Evolutionary conservation across 2,329 filamentous ascomycete species (phyloP).

Genomic region (Onygenales sp.): DNA sequence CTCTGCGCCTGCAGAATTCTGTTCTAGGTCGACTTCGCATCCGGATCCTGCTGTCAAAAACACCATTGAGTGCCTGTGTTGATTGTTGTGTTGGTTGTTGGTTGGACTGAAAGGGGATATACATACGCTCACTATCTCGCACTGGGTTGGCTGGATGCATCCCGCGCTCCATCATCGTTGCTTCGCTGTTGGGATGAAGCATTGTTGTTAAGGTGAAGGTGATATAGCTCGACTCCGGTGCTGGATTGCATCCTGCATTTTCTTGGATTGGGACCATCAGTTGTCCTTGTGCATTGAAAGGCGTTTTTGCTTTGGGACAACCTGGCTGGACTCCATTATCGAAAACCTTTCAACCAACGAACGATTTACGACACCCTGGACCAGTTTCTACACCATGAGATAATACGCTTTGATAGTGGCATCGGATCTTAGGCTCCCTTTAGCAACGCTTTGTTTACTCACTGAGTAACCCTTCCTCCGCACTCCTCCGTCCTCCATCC

Average conservation of each 20-base stretch:
- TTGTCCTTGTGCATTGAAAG: slow-evolving; percentile 1
- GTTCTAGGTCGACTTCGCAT: no score
- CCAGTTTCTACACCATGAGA: no score
- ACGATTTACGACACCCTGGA: not conserved
- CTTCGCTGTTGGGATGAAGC: not conserved
- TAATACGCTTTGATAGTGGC: no score
- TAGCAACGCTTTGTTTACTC: not conserved
- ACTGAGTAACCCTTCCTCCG: slow-evolving; percentile 12
- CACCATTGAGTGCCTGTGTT: no score
- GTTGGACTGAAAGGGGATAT: no score
- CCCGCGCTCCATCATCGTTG: not conserved
- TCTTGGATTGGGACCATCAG: not conserved
- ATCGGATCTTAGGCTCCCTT: not conserved
- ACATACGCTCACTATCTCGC: no score
- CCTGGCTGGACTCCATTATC: not conserved
- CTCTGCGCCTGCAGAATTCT: no score
- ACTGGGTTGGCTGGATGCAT: not conserved
- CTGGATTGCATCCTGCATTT: not conserved
- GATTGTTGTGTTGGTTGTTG: no score
- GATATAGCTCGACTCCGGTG: not conserved
- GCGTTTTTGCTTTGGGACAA: not conserved
- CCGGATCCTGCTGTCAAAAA: no score
- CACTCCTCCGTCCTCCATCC: slow-evolving; percentile 4
- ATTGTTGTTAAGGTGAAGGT: not conserved
- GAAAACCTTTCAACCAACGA: not conserved